Evolutionary conservation across 306 rosid genomes (phyloP).

Genomic region (Vigna radiata): DNA sequence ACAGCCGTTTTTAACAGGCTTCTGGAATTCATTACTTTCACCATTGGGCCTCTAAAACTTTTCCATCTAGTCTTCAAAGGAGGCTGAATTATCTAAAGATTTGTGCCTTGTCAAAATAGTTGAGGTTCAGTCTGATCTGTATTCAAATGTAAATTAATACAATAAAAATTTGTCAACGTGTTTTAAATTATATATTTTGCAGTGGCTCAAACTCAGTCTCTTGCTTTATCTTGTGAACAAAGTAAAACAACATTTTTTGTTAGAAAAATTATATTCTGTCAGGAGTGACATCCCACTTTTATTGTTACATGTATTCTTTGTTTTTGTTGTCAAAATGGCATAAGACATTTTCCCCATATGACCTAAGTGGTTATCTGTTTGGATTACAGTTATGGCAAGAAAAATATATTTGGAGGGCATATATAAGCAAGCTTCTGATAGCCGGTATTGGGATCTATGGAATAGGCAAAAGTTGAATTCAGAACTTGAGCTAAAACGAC

Average conservation of each 20-base stretch:
- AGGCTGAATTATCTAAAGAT: not conserved
- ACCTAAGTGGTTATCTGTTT: constrained; percentile 41
- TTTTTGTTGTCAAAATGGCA: not conserved
- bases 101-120: not conserved
- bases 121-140: constrained; percentile 10
- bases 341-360: constrained; percentile 10
- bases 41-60: not conserved
- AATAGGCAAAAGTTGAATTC: constrained; percentile 84
- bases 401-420: constrained; percentile 83
- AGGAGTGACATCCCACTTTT: constrained; percentile 18
- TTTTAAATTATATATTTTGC: constrained; percentile 13
- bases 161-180: not conserved
- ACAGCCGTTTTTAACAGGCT: not conserved
- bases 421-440: constrained; percentile 86
- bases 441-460: constrained; percentile 89
- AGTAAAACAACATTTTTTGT: not conserved
- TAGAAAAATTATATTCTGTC: not conserved
- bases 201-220: constrained; percentile 10
- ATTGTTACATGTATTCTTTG: not conserved
- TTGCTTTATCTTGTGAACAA: not conserved
- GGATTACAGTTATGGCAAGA: constrained; percentile 75
- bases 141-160: not conserved
- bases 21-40: not conserved
- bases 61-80: not conserved
- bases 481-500: constrained; percentile 83